Evolutionary conservation across 768 basidiomycete species (phyloP).

Genomic region (Hydnum rufescens): DNA sequence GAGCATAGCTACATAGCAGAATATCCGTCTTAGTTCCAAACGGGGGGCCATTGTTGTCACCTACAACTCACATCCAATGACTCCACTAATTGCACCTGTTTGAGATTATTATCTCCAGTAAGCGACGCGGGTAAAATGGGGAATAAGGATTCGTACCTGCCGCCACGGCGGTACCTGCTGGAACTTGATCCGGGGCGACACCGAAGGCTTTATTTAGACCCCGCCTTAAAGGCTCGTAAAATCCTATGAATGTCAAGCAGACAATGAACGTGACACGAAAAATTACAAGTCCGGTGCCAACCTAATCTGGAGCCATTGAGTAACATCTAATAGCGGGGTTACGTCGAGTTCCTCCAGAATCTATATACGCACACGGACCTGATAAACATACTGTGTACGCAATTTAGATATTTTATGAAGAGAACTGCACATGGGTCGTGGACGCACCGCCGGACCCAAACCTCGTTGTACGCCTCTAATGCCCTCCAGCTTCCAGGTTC

Average conservation of each 20-base stretch:
- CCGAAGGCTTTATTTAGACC: slow-evolving; percentile 52
- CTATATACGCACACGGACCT: slow-evolving; percentile 69
- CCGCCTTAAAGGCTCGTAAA: slow-evolving; percentile 83
- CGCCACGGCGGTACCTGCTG: slow-evolving; percentile 49
- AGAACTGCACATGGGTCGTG: slow-evolving; percentile 11
- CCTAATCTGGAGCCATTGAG: slow-evolving; percentile 83
- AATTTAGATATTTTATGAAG: no score
- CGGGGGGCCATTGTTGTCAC: no score
- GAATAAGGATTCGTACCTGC: slow-evolving; percentile 30
- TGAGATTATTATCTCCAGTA: neutral
- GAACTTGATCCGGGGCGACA: slow-evolving; percentile 28
- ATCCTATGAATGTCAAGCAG: slow-evolving; percentile 31
- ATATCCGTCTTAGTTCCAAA: no score
- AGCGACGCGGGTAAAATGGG: no score
- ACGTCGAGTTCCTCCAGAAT: slow-evolving; percentile 19
- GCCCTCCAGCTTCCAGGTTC: slow-evolving; percentile 83
- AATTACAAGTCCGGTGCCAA: slow-evolving; percentile 16
- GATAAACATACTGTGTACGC: neutral
- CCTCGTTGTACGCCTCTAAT: slow-evolving; percentile 85
- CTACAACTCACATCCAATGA: slow-evolving; percentile 51
- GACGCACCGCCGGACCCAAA: slow-evolving; percentile 63
- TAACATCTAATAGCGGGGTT: slow-evolving; percentile 37
- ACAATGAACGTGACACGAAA: neutral
- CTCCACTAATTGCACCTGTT: slow-evolving; percentile 66
- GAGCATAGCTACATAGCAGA: slow-evolving; percentile 20